Evolutionary conservation across 345 rosid species (phyloP), one percentile per base, ranked within the genome.

Genomic region (Salix caprea): DNA sequence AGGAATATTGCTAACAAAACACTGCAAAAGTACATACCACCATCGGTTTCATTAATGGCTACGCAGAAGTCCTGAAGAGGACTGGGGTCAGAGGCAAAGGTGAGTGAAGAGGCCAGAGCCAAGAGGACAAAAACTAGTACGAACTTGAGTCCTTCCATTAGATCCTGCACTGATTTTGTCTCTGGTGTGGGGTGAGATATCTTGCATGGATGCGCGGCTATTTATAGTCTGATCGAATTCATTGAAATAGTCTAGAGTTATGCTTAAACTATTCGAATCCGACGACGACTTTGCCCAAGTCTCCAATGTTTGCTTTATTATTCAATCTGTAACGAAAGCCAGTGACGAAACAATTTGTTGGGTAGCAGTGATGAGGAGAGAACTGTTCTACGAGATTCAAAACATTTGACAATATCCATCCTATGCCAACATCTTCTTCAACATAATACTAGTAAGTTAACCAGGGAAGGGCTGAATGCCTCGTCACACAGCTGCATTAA

Each of bases 1-100:
- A n/a, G n/a, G 2, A n/a, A n/a, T n/a, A n/a, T n/a, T n/a, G n/a
- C 46, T 42, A 42, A 42, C 13, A 2, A 6, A 52, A 52, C n/a
- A 6, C 28, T 9, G 0, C 9, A 0, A 56, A 13, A 37, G 24
- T 14, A 15, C 37, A 6, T 42, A 58, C 73, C 50, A 40, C 73
- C 73, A 69, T 58, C n/a, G 19, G 67, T 9, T 23, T 28, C 26
- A 1, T 68, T 42, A 4, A 69, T 28, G 58, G 78, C 73, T 5
- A 67, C 72, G 39, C 78, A 75, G 48, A 75, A 75, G 67, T 67
- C 78, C 66, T 54, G 78, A 39, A 75, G 73, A 40, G 78, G 73
- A 42, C 73, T 26, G 19, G 73, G 73, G 28, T 69, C 68, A 69
- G 26, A 37, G 44, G 78, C 73, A 56, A 5, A 7, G 73, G 58